Base-by-base conservation (phyloP, 1,284 basidiomycete genomes). In the Crocinoboletus sp. region DNA sequence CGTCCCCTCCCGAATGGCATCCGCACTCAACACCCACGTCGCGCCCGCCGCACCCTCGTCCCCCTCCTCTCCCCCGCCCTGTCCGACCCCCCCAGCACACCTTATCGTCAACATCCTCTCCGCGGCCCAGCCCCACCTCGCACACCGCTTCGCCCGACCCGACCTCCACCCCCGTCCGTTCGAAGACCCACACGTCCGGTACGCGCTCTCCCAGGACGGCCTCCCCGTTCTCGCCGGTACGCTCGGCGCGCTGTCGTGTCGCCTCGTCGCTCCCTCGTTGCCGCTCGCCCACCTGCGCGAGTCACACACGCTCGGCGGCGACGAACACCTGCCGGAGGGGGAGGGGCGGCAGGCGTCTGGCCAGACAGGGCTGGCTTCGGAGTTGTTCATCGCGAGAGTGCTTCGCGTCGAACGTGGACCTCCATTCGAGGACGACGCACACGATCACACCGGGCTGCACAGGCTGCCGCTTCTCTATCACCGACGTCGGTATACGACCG, bases 1-100 rank as follows among this genome's bases (percentile, higher is more conserved):
- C 23, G 74, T 92, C n/a, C 93, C 93, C 3, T 94, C 90, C 1
- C 76, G 89, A 7, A 86, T 94, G 77, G 89, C 89, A 2, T 73
- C 70, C 35, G 73, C 76, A 20, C 78, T 79, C 51, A 74, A 66
- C 39, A 56, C 68, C 8, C 57, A 66, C 46, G 49, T 48, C 3
- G 74, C 74, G 84, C 85, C 11, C 30, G 27, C 8, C 22, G 22
- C 22, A n/a, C n/a, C n/a, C n/a, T n/a, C n/a, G n/a, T n/a, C n/a
- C n/a, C n/a, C n/a, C n/a, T n/a, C n/a, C n/a, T n/a, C n/a, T 11
- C 25, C 11, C 72, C 66, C 41, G 69, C 73, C 37, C 76, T 74
- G 50, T 70, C 66, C 41, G 58, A 60, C 19, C 1, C 3, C 31
- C 11, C 2, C 23, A 5, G 45, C 74, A 0, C 78, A 83, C 51